These are phyloP conservation scores for Gossypium raimondii DNA, from an alignment of 345 rosid species.

Conservation along the genomic window DNA sequence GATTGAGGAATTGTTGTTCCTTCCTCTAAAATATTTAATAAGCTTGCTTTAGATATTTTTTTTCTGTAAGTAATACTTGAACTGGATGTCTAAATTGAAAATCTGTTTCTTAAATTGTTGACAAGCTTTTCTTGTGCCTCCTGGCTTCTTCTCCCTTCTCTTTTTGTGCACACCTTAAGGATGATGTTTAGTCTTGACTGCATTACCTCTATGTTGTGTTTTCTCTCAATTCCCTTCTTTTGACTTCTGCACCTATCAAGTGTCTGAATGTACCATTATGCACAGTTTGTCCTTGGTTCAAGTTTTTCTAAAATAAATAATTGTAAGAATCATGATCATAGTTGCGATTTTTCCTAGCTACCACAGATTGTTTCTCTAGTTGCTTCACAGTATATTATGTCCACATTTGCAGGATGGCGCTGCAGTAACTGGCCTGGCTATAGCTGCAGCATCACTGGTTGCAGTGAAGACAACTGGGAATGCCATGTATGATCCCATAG, in stretches of 20 bases:
- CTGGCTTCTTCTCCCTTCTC: neutral
- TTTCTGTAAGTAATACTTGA: neutral
- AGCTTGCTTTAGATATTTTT: neutral
- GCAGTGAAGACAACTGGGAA: constrained; percentile 86
- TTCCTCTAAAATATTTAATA: neutral
- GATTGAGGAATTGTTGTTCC: neutral
- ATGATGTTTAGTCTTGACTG: neutral
- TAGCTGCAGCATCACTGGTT: constrained; percentile 85
- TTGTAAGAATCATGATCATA: neutral
- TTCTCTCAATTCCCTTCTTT: neutral
- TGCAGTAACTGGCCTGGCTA: constrained; percentile 88
- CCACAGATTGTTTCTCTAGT: neutral
- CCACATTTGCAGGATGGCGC: constrained; percentile 78
- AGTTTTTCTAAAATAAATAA: neutral
- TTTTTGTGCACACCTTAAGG: neutral
- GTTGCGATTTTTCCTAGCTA: neutral
- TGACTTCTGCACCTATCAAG: neutral
- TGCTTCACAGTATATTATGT: constrained; percentile 11
- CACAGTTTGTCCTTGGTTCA: neutral
- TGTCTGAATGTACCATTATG: neutral
- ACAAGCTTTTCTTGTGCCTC: neutral
- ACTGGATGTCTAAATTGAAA: constrained; percentile 1
- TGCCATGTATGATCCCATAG: constrained; percentile 89
- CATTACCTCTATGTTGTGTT: neutral
- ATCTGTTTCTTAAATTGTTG: neutral